A percentile compares a stretch with the other conserved stretches of the same genome.
Evolutionary conservation across 2,329 filamentous ascomycete species (phyloP).

Genomic region (Westerdykella aurantiaca): DNA sequence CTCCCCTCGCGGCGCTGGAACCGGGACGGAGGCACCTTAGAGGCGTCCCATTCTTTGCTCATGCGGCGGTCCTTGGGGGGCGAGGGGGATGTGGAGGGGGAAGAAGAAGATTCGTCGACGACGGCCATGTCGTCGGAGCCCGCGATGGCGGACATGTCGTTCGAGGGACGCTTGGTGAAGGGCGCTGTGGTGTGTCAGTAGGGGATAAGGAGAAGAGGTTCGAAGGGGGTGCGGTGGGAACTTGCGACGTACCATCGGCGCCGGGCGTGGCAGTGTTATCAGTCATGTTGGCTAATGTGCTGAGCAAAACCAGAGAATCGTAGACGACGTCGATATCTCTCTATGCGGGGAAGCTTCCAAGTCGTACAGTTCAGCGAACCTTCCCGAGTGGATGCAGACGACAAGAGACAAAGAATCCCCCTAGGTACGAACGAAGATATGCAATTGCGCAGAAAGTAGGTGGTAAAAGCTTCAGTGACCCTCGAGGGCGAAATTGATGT

Average conservation of each 20-base stretch:
- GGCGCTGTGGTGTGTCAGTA: background rate
- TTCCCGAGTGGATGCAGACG: no score
- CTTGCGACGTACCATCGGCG: conserved; percentile 3
- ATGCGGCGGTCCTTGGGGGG: conserved; percentile 25
- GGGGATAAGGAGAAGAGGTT: background rate
- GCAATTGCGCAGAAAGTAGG: no score
- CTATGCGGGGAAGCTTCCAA: no score
- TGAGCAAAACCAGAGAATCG: no score
- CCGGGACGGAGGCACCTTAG: conserved; percentile 60
- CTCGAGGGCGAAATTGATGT: no score
- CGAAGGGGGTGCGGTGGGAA: conserved; percentile 12
- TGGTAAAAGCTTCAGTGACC: no score
- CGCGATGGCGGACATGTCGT: conserved; percentile 6
- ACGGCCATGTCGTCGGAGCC: conserved; percentile 18
- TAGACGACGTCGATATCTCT: no score
- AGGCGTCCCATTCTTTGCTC: conserved; percentile 50
- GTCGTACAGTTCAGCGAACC: no score
- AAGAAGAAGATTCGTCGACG: conserved; percentile 1
- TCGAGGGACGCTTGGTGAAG: background rate
- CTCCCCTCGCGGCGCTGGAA: conserved; percentile 67
- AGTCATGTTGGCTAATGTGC: background rate
- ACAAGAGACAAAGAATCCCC: no score
- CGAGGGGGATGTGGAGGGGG: conserved; percentile 4
- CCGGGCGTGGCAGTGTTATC: background rate
- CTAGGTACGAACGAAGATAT: no score